Evolutionary conservation across 2,329 filamentous ascomycete genomes (phyloP), one percentile per base, ranked within the genome.

Genomic region (Passalora sequoiae): DNA sequence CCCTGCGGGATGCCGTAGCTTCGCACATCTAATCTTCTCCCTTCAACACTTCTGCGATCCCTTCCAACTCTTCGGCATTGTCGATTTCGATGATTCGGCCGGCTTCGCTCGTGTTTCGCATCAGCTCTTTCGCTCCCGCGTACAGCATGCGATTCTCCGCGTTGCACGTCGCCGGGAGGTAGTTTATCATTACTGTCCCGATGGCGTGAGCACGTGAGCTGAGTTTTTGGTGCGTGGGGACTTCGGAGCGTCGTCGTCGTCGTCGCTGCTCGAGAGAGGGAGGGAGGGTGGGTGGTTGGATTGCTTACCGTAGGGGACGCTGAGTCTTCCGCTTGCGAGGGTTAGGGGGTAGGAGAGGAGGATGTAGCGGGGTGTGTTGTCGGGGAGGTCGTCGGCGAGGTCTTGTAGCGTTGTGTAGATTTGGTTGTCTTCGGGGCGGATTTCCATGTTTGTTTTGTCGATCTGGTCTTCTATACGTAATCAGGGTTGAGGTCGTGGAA

Each of bases 71-170:
- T 42, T 94, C 88, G 3, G 78, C 76, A 15, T 78, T 81, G 56
- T 86, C 80, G 37, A 97, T 80, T 66, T 97, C 91, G 50, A 98
- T 78, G 19, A 97, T 83, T 55, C 79, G 80, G 41, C 84, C 83
- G n/a, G 89, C 89, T 70, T 96, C 89, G 46, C 86, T 86, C 42
- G 87, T 94, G 62, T 87, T 94, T 53, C 89, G 81, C 84, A 97
- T 89, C 65, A 97, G 69, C 70, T 98, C 92, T 69, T 96, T 95
- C 31, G 92, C 92, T 28, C 89, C 86, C 21, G 92, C 92, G 65
- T 97, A 98, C 63, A 92, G 72, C 92, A 97, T 97, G 56, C 87
- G 81, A 61, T 85, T 73, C 61, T 89, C 86, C 55, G 77, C 80
- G 65, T 94, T 96, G 70, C 87, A 92, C 37, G 91, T 96, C 39